phyloP scores from a whole-genome alignment of 192 early-diverging fungal species.

The Entomortierella parvispora region DNA sequence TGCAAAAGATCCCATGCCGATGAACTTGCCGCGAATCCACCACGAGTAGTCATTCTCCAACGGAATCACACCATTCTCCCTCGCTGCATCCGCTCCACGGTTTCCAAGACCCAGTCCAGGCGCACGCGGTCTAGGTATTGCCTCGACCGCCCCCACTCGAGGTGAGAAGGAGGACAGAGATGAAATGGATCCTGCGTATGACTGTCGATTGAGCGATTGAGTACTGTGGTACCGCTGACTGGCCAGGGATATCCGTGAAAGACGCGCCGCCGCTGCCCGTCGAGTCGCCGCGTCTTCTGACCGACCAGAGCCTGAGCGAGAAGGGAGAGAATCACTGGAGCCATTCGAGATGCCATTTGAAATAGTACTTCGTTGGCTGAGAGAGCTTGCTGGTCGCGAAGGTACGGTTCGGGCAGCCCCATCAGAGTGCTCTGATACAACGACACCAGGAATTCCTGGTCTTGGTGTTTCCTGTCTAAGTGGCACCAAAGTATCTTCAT shows the following conservation, averaged over 20 bases:
- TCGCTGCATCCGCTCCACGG: background rate
- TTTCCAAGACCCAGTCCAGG: constrained; percentile 1
- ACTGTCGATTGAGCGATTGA: constrained; percentile 21
- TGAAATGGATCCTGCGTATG: constrained; percentile 29
- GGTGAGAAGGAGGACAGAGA: constrained; percentile 14
- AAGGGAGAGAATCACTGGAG: background rate
- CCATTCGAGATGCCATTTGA: constrained; percentile 4
- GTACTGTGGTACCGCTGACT: constrained; percentile 45
- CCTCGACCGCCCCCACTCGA: constrained; percentile 10
- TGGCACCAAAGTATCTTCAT: background rate
- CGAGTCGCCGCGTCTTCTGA: constrained; percentile 13
- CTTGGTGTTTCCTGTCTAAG: background rate
- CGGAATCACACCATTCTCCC: constrained; percentile 24
- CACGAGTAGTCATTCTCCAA: constrained; percentile 51
- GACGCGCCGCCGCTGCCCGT: constrained; percentile 23
- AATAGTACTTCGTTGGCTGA: background rate
- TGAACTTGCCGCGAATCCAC: constrained; percentile 91
- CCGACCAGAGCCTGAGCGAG: background rate
- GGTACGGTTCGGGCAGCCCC: background rate
- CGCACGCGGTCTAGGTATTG: constrained; percentile 16
- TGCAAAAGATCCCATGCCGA: constrained; percentile 97
- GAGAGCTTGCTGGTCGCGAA: background rate
- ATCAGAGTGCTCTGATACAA: constrained; percentile 35
- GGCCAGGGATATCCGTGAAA: constrained; percentile 42
- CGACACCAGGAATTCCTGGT: constrained; percentile 22